Evolutionary conservation across 352 stramenopile genomes (phyloP).

Genomic region (Pelagophyceae sp.): DNA sequence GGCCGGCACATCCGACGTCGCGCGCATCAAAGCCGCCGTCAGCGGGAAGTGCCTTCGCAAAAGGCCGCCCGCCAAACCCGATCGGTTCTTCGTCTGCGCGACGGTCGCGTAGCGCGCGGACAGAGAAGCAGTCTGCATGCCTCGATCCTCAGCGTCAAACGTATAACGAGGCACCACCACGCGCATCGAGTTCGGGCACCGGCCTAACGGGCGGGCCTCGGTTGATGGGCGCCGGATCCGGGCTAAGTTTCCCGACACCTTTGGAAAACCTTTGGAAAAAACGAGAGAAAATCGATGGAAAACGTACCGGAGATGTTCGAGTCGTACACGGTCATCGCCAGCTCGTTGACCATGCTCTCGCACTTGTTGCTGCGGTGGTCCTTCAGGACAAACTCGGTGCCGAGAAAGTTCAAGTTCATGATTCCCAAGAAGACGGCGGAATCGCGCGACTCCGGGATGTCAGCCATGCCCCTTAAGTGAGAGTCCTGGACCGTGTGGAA

Average conservation of each 20-base stretch:
- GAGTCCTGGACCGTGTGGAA: slow-evolving; percentile 69
- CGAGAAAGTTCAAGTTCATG: slow-evolving; percentile 63
- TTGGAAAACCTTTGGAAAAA: no score
- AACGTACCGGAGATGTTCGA: slow-evolving; percentile 56
- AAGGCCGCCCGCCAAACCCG: neutral
- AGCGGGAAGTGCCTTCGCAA: neutral
- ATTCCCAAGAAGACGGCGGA: slow-evolving; percentile 64
- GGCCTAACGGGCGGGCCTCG: no score
- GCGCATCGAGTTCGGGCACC: slow-evolving; percentile 47
- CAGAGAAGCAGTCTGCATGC: neutral
- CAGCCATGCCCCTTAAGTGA: slow-evolving; percentile 48
- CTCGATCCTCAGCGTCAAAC: slow-evolving; percentile 14
- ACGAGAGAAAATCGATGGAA: neutral
- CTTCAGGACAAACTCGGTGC: slow-evolving; percentile 53
- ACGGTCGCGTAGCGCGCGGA: neutral
- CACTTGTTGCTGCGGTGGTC: slow-evolving; percentile 54
- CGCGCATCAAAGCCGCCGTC: neutral
- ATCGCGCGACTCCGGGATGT: slow-evolving; percentile 61
- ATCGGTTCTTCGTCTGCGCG: neutral
- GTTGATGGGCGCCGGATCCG: no score
- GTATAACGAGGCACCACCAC: slow-evolving; percentile 5
- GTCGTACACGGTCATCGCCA: slow-evolving; percentile 62
- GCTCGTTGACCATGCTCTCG: slow-evolving; percentile 44
- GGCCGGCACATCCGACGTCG: neutral
- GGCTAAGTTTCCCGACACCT: no score